Conservation (phyloP, 2,329 filamentous ascomycete genomes). For the Penicillium verrucosum region DNA sequence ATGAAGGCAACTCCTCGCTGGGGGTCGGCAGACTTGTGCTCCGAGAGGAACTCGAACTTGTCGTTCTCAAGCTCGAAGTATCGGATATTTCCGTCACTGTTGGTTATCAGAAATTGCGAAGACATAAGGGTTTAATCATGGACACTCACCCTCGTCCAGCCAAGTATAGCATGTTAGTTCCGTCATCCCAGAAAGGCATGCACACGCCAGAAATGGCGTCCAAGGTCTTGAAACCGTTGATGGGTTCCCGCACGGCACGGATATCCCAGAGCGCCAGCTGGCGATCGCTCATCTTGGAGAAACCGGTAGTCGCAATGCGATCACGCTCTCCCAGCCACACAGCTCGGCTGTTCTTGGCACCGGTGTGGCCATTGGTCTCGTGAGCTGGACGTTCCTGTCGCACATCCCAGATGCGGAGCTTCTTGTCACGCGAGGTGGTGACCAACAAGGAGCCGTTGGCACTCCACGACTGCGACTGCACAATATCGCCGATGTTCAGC, state of each 20-base stretch:
- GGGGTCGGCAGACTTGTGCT: constrained; percentile 95
- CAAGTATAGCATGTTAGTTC: constrained; percentile 90
- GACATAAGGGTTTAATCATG: neutral
- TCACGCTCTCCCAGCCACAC: constrained; percentile 98
- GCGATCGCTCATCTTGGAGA: constrained; percentile 97
- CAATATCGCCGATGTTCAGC: constrained; percentile 84
- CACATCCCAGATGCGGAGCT: constrained; percentile 94
- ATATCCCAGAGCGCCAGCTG: constrained; percentile 96
- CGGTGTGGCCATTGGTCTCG: constrained; percentile 79
- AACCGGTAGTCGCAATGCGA: constrained; percentile 91
- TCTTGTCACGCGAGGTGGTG: constrained; percentile 97
- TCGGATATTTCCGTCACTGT: constrained; percentile 93
- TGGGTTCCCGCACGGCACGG: constrained; percentile 71
- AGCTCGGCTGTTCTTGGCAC: constrained; percentile 94
- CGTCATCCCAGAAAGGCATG: constrained; percentile 99
- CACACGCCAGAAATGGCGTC: constrained; percentile 97
- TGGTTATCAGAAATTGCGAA: constrained; percentile 10
- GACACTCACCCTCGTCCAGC: constrained; percentile 85
- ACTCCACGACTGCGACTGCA: constrained; percentile 95
- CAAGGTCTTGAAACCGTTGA: constrained; percentile 84
- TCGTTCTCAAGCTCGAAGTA: constrained; percentile 99
- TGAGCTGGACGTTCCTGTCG: constrained; percentile 85
- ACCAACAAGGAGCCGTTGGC: constrained; percentile 80
- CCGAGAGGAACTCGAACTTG: constrained; percentile 95
- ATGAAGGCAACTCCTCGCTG: constrained; percentile 93